These are phyloP conservation scores for Paracoccidioides lutzii DNA, from an alignment of 2,329 filamentous ascomycete genomes.

Conservation along the genomic window DNA sequence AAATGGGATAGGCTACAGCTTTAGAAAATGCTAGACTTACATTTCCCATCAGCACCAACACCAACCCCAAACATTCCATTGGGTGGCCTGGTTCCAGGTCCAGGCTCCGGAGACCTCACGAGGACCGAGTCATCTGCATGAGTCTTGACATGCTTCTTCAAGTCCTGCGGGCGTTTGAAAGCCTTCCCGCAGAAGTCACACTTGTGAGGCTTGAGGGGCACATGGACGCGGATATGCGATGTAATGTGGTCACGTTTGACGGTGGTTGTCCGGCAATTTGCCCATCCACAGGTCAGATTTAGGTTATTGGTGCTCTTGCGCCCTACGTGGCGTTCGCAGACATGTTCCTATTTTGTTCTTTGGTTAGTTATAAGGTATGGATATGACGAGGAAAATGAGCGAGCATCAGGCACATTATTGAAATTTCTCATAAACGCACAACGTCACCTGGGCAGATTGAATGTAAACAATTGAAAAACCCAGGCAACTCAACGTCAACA, in stretches of 20 bases:
- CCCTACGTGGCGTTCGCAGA: slow-evolving; percentile 95
- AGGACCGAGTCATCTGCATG: slow-evolving; percentile 88
- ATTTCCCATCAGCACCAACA: slow-evolving; percentile 21
- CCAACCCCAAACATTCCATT: slow-evolving; percentile 28
- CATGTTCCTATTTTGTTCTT: slow-evolving; percentile 60
- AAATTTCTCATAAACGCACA: not conserved
- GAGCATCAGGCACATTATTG: no score
- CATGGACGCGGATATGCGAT: slow-evolving; percentile 94
- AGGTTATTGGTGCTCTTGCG: slow-evolving; percentile 99
- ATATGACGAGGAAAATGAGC: not conserved
- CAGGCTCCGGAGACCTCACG: slow-evolving; percentile 50
- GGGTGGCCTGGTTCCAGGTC: slow-evolving; percentile 31
- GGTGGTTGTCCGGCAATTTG: slow-evolving; percentile 85
- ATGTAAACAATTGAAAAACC: not conserved
- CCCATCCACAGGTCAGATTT: slow-evolving; percentile 95
- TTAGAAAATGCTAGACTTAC: slow-evolving; percentile 14
- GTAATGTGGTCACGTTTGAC: slow-evolving; percentile 99
- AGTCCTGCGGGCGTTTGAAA: slow-evolving; percentile 95
- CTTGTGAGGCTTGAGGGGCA: slow-evolving; percentile 98
- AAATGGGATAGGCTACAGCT: not conserved
- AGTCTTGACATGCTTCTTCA: slow-evolving; percentile 99
- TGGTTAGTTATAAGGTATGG: not conserved
- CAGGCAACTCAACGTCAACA: not conserved
- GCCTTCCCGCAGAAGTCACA: slow-evolving; percentile 98
- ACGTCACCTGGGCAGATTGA: not conserved